These are phyloP conservation scores for Cryphonectria carpinicola DNA, from an alignment of 2,329 filamentous ascomycete genomes.

Conservation along the genomic window DNA sequence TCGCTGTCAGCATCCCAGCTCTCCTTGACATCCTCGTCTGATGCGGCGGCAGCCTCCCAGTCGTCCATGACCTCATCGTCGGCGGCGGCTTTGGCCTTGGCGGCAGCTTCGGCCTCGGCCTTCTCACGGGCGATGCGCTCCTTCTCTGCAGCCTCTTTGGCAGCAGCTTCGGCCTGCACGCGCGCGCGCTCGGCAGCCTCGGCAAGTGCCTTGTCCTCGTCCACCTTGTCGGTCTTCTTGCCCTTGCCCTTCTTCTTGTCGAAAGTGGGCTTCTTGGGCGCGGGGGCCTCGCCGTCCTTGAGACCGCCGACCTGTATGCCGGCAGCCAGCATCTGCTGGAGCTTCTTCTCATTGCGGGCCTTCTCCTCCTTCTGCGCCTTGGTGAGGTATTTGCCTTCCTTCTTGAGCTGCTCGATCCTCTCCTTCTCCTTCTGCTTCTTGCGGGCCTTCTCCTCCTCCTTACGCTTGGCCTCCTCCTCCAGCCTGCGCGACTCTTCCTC, in stretches of 20 bases:
- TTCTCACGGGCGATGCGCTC: conserved; percentile 49
- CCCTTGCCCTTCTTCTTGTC: conserved; percentile 71
- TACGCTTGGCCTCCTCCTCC: conserved; percentile 70
- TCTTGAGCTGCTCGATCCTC: conserved; percentile 84
- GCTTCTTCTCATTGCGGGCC: conserved; percentile 74
- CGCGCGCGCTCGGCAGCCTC: conserved; percentile 77
- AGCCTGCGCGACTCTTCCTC: conserved; percentile 68
- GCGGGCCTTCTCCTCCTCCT: conserved; percentile 72
- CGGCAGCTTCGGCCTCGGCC: conserved; percentile 60
- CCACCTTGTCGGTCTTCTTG: conserved; percentile 63
- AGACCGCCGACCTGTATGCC: conserved; percentile 72
- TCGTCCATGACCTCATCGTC: conserved; percentile 64
- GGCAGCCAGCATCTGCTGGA: conserved; percentile 83
- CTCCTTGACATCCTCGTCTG: conserved; percentile 81
- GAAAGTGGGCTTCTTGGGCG: conserved; percentile 68
- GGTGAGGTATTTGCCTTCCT: conserved; percentile 83
- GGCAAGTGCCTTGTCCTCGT: conserved; percentile 78
- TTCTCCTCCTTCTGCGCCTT: conserved; percentile 86
- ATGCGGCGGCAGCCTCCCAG: conserved; percentile 84
- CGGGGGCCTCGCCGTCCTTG: conserved; percentile 56
- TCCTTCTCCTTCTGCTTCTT: conserved; percentile 90
- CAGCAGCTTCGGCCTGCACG: conserved; percentile 67
- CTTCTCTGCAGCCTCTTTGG: conserved; percentile 36
- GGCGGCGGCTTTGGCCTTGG: conserved; percentile 58
- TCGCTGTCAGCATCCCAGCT: conserved; percentile 91